phyloP scores from a whole-genome alignment of 2,329 filamentous ascomycete species.

The Juglanconis sp. region DNA sequence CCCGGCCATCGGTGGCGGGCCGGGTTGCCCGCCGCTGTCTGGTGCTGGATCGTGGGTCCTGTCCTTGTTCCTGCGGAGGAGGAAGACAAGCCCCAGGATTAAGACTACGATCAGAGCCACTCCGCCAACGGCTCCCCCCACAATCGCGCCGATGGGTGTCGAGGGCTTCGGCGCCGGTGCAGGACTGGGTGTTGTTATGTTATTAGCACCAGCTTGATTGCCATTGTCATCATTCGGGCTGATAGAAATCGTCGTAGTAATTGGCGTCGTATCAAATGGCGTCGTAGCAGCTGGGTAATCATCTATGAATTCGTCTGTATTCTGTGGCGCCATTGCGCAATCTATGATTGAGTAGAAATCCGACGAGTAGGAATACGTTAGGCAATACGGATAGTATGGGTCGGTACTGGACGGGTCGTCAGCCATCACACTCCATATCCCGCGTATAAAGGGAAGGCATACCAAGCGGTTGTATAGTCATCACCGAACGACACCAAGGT shows the following conservation, averaged over 20 bases:
- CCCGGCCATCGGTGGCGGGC: background rate
- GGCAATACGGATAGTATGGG: slow-evolving; percentile 25
- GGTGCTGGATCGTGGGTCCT: slow-evolving; percentile 3
- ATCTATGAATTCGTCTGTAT: slow-evolving; percentile 17
- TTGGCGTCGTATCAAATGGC: background rate
- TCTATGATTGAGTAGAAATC: slow-evolving; percentile 28
- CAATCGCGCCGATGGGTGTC: slow-evolving; percentile 27
- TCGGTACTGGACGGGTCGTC: background rate
- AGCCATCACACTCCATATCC: background rate
- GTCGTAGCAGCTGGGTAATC: background rate
- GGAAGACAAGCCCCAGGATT: slow-evolving; percentile 25
- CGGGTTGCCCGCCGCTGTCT: background rate
- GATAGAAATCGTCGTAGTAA: background rate
- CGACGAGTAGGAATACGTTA: slow-evolving; percentile 29
- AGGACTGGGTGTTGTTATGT: background rate
- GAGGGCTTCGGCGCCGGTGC: slow-evolving; percentile 3
- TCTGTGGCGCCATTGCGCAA: slow-evolving; percentile 25
- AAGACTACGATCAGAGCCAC: slow-evolving; percentile 28
- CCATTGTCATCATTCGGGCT: background rate
- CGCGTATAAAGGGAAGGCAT: background rate
- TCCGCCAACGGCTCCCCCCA: slow-evolving; percentile 31
- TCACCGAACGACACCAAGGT: background rate
- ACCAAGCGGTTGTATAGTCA: background rate
- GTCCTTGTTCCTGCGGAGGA: slow-evolving; percentile 27
- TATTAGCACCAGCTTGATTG: background rate